Percentiles rank a stretch among this genome's conserved stretches.
Evolutionary conservation across 2,329 filamentous ascomycete species (phyloP).

Genomic region (Aspergillus cejpii): DNA sequence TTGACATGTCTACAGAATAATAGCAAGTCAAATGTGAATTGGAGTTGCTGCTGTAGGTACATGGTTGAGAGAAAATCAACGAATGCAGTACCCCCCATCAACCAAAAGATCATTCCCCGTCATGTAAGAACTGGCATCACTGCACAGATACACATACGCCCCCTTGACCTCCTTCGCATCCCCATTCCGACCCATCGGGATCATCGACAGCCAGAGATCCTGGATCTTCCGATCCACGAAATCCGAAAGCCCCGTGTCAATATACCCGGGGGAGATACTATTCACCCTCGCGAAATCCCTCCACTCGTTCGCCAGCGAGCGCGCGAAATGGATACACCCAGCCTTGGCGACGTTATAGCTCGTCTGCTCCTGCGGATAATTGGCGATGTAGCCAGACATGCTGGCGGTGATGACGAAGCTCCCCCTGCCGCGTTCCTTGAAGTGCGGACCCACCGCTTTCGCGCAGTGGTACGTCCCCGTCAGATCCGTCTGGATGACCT

Average conservation of each 20-base stretch:
- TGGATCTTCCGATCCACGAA: constrained; percentile 55
- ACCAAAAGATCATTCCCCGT: constrained; percentile 45
- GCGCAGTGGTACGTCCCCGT: constrained; percentile 82
- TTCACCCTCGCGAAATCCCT: constrained; percentile 63
- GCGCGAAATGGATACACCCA: constrained; percentile 58
- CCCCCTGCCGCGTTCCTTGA: constrained; percentile 59
- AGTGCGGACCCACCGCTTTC: constrained; percentile 77
- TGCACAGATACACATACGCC: constrained; percentile 46
- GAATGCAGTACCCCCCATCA: constrained; percentile 46
- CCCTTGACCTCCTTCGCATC: constrained; percentile 62
- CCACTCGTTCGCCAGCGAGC: constrained; percentile 63
- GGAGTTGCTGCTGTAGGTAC: too few species aligned
- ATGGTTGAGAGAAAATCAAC: constrained; percentile 24
- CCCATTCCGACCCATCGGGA: constrained; percentile 55
- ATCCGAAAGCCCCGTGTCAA: constrained; percentile 60
- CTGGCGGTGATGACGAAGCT: constrained; percentile 62
- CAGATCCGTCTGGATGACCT: constrained; percentile 77
- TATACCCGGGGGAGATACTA: constrained; percentile 62
- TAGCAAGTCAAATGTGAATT: too few species aligned
- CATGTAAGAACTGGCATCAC: constrained; percentile 46
- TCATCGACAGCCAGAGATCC: constrained; percentile 55
- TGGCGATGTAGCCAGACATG: constrained; percentile 52
- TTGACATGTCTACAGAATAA: neutral
- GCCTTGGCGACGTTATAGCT: constrained; percentile 62
- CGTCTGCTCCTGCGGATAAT: constrained; percentile 58